These are phyloP conservation scores for Salix caprea DNA, from an alignment of 345 rosid genomes.

Conservation along the genomic window DNA sequence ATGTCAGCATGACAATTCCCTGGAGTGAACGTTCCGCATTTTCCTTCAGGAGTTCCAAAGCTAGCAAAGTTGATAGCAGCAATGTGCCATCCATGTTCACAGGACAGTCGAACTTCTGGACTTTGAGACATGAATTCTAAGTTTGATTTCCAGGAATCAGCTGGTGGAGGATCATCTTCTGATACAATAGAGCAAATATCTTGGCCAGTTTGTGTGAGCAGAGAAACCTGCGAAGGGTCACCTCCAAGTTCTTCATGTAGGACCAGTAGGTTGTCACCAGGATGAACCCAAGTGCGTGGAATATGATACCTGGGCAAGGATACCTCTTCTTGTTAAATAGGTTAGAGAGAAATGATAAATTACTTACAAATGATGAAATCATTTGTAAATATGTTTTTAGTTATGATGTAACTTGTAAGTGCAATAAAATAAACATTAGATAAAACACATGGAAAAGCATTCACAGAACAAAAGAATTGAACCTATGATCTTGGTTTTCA, in stretches of 20 bases:
- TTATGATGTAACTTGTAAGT: too few relatives aligned
- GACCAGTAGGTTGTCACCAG: conserved; percentile 50
- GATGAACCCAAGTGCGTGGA: conserved; percentile 51
- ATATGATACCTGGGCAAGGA: conserved; percentile 45
- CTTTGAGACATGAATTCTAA: conserved; percentile 18
- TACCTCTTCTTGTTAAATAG: background rate
- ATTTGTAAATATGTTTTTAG: too few relatives aligned
- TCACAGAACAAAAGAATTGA: background rate
- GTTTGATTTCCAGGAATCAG: conserved; percentile 45
- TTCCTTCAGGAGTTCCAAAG: conserved; percentile 56
- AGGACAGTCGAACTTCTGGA: conserved; percentile 45
- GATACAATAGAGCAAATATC: conserved; percentile 49
- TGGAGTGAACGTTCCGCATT: conserved; percentile 39
- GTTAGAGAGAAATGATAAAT: too few relatives aligned
- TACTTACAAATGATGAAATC: too few relatives aligned
- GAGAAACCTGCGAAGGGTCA: conserved; percentile 47
- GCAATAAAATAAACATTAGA: too few relatives aligned
- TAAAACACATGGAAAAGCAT: background rate
- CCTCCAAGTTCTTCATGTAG: conserved; percentile 66
- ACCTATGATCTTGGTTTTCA: too few relatives aligned
- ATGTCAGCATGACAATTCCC: conserved; percentile 46
- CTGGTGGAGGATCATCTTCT: conserved; percentile 49
- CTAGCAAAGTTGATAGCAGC: conserved; percentile 47
- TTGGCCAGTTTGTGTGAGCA: conserved; percentile 40
- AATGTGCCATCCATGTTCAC: conserved; percentile 60